Evolutionary conservation across 192 early-diverging fungal genomes (phyloP).

Genomic region (Allomyces javanicus): DNA sequence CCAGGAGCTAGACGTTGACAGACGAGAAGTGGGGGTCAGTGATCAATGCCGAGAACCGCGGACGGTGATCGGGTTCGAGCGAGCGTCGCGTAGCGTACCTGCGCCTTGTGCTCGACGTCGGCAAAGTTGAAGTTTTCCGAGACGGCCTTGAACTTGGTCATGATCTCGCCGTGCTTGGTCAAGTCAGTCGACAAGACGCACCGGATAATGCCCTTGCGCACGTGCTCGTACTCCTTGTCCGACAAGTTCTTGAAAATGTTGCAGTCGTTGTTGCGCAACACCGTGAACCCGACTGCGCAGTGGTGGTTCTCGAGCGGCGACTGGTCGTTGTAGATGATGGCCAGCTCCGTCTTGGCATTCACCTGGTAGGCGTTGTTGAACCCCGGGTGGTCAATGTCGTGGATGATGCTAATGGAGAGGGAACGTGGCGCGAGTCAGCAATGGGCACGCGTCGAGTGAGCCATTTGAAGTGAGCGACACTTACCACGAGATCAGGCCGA

Average conservation of each 20-base stretch:
- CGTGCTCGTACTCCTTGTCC: not conserved
- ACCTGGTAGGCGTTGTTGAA: not conserved
- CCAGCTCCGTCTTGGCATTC: not conserved
- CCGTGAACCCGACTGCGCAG: not conserved
- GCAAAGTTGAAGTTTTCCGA: slow-evolving; percentile 17
- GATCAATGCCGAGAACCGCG: no score
- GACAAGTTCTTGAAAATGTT: not conserved
- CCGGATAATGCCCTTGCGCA: not conserved
- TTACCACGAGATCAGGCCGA: not conserved
- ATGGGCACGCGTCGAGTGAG: not conserved
- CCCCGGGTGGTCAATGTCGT: not conserved
- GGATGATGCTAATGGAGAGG: not conserved
- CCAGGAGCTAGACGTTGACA: slow-evolving; percentile 15
- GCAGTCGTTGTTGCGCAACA: not conserved
- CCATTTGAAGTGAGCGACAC: not conserved
- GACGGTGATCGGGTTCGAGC: no score
- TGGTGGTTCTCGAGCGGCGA: not conserved
- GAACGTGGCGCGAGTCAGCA: not conserved
- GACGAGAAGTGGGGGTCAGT: not conserved
- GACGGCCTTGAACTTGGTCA: slow-evolving; percentile 7
- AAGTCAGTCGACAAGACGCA: not conserved
- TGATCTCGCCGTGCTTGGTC: not conserved
- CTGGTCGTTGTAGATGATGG: not conserved
- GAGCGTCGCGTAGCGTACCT: slow-evolving; percentile 11
- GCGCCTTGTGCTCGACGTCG: slow-evolving; percentile 16